phyloP scores from a whole-genome alignment of 225 moss, liverwort and hornwort genomes.

The Neckera pumila region DNA sequence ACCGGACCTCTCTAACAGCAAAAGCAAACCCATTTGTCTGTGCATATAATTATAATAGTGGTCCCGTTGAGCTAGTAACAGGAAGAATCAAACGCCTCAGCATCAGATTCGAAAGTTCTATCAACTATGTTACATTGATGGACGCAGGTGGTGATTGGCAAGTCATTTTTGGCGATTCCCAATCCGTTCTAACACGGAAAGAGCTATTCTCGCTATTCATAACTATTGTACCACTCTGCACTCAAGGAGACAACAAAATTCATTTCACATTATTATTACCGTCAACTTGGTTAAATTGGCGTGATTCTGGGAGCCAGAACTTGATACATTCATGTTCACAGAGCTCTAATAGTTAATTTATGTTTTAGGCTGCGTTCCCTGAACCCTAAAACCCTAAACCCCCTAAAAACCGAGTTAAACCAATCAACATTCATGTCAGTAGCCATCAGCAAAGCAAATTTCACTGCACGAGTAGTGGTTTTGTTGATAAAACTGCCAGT shows the following conservation, averaged over 20 bases:
- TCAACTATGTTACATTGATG: too few relatives aligned
- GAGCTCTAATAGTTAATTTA: background rate
- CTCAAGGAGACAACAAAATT: background rate
- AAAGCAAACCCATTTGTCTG: too few relatives aligned
- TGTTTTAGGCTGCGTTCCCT: background rate
- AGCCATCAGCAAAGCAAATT: background rate
- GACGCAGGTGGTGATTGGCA: background rate
- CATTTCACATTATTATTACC: background rate
- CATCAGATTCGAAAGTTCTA: too few relatives aligned
- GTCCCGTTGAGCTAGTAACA: too few relatives aligned
- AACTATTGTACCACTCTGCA: too few relatives aligned
- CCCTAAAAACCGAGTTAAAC: background rate
- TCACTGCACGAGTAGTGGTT: background rate
- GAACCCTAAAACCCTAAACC: background rate
- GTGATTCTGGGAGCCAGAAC: background rate
- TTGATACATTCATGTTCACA: background rate
- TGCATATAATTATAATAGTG: too few relatives aligned
- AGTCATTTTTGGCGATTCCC: background rate
- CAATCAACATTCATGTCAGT: too few relatives aligned
- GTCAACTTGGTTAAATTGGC: background rate
- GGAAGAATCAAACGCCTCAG: too few relatives aligned
- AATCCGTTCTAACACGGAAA: background rate
- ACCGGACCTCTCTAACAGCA: constrained; percentile 23
- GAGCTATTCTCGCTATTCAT: background rate
- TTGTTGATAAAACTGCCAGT: background rate